Percentiles rank a stretch among this genome's conserved stretches.
phyloP scores from a whole-genome alignment of 139 green algal genomes.

The Asterochloris erici region DNA sequence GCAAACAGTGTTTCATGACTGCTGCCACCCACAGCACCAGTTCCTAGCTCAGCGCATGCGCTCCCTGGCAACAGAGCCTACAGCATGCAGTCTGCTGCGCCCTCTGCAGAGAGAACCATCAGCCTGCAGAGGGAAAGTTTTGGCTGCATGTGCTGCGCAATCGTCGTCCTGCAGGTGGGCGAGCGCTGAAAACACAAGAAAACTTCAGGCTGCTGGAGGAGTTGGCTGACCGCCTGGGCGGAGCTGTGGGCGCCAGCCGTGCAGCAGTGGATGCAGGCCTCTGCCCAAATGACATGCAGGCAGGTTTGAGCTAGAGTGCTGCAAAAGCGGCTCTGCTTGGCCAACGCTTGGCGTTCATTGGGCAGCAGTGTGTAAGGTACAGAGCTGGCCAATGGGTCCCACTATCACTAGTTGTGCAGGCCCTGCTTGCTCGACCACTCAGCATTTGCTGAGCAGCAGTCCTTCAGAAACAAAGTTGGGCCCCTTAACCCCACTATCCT shows the following conservation, averaged over 20 bases:
- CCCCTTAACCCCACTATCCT: too few relatives aligned
- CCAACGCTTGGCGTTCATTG: too few relatives aligned
- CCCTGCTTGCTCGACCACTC: too few relatives aligned
- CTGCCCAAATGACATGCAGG: conserved; percentile 87
- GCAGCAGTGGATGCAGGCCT: conserved; percentile 90
- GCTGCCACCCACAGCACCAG: not conserved
- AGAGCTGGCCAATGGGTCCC: too few relatives aligned
- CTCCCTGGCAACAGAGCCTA: not conserved
- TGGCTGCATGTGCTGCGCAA: not conserved
- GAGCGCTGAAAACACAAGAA: conserved; percentile 81
- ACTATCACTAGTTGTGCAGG: too few relatives aligned
- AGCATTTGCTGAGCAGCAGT: too few relatives aligned
- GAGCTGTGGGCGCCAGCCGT: conserved; percentile 80
- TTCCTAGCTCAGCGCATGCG: too few relatives aligned
- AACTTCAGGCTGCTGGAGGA: conserved; percentile 81
- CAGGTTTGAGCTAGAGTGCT: not conserved
- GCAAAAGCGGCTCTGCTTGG: too few relatives aligned
- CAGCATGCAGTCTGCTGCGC: not conserved
- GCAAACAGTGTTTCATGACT: not conserved
- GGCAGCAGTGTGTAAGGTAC: too few relatives aligned
- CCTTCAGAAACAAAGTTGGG: too few relatives aligned
- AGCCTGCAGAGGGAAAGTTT: not conserved
- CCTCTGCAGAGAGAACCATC: not conserved
- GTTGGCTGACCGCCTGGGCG: conserved; percentile 83
- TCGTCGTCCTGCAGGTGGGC: conserved; percentile 45